Evolutionary conservation across 257 asterid genomes (phyloP).

Genomic region (Handroanthus guayacan): DNA sequence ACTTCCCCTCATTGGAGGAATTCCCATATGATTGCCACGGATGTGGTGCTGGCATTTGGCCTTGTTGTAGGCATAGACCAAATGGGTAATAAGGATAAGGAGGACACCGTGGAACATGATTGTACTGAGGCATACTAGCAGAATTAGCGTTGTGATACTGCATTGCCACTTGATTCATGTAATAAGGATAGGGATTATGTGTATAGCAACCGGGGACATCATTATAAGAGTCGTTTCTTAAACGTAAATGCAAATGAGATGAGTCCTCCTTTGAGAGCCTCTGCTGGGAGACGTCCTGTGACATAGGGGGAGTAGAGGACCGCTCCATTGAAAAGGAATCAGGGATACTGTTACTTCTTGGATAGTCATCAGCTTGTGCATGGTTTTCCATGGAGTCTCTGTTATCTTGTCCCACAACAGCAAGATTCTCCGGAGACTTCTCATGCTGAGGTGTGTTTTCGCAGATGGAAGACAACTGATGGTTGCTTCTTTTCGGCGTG

Average conservation of each 20-base stretch:
- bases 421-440: slow-evolving; percentile 41
- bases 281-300: slow-evolving; percentile 58
- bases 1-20: slow-evolving; percentile 51
- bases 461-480: slow-evolving; percentile 36
- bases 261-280: slow-evolving; percentile 55
- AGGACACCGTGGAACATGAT: slow-evolving; percentile 63
- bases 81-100: slow-evolving; percentile 73
- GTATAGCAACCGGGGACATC: slow-evolving; percentile 53
- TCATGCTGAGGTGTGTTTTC: slow-evolving; percentile 46
- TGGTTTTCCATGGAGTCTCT: slow-evolving; percentile 43
- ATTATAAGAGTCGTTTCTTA: slow-evolving; percentile 51
- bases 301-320: slow-evolving; percentile 59
- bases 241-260: slow-evolving; percentile 52
- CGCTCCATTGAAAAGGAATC: slow-evolving; percentile 57
- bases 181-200: slow-evolving; percentile 65
- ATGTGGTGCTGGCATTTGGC: slow-evolving; percentile 69
- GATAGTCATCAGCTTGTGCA: slow-evolving; percentile 55
- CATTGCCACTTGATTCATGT: slow-evolving; percentile 62
- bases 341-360: slow-evolving; percentile 52
- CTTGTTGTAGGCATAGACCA: slow-evolving; percentile 75
- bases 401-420: slow-evolving; percentile 36
- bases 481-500: slow-evolving; percentile 54
- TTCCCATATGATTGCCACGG: slow-evolving; percentile 67
- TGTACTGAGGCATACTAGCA: slow-evolving; percentile 64
- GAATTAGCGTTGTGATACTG: slow-evolving; percentile 54